Evolutionary conservation across 306 rosid species (phyloP).

Genomic region (Calophaca sinica): DNA sequence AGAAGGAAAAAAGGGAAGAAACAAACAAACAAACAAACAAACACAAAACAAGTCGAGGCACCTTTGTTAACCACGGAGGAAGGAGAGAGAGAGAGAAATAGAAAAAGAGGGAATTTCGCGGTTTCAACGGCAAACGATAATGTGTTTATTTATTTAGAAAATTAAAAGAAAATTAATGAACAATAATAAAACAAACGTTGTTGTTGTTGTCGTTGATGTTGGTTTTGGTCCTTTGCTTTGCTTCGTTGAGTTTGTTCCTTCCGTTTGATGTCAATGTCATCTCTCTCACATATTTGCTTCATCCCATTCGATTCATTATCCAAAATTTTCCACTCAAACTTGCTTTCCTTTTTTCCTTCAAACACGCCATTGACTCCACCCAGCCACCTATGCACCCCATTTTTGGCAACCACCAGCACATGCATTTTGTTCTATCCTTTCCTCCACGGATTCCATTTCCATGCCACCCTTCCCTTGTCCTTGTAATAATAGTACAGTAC

Average conservation of each 20-base stretch:
- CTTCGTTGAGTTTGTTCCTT: constrained; percentile 18
- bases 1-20: constrained; percentile 29
- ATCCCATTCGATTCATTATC: not conserved
- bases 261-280: not conserved
- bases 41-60: not conserved
- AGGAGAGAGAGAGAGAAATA: not conserved
- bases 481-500: not conserved
- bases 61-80: constrained; percentile 8
- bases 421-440: no score
- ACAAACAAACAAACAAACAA: not conserved
- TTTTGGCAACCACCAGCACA: constrained; percentile 4
- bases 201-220: not conserved
- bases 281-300: not conserved
- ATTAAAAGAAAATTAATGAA: not conserved
- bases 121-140: constrained; percentile 52
- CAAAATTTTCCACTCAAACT: not conserved
- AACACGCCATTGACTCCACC: not conserved
- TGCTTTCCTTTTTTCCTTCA: not conserved
- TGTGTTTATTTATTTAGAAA: not conserved
- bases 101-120: constrained; percentile 48
- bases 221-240: constrained; percentile 26
- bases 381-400: constrained; percentile 4
- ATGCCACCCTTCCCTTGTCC: not conserved
- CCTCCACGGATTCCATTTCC: not conserved
- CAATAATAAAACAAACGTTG: not conserved